Base-by-base conservation (phyloP, 495 filamentous ascomycete genomes). In the Trichoderma erinaceum region DNA sequence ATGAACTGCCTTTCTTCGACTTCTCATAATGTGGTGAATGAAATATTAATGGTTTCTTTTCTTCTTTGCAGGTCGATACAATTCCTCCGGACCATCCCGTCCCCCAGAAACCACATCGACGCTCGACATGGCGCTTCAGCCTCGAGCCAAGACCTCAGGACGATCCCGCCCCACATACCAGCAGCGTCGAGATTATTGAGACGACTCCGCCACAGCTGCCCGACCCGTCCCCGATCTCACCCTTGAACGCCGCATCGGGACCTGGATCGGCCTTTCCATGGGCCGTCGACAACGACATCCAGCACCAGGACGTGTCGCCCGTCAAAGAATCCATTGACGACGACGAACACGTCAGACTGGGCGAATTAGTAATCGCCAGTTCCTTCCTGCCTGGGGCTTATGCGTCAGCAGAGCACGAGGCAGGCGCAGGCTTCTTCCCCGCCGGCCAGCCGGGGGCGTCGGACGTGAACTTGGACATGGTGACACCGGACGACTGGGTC, bases 401-500 rank as follows among this genome's bases (percentile, higher is more conserved):
- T 32, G 27, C 25, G 25, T 27, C 56, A 61, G 56, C 56, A 15
- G 56, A 32, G 23, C 25, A 27, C 5, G 23, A 13, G 12, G 56
- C 29, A 1, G 29, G 29, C 11, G 56, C 29, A 1, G 29, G 29
- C 23, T 4, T 61, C 3, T 61, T 61, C 27, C 25, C 56, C 12
- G 23, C 56, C 27, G 56, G 56, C 56, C 56, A 61, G 13, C 35
- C 35, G 35, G n/a, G 27, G 13, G 29, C 29, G 11, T 61, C 56
- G 11, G 56, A 61, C 56, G 16, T 32, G 27, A 61, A 29, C n/a
- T 25, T 25, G 16, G 56, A 61, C n/a, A 61, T 46, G 69, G 68
- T 69, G 70, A 72, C 70, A 69, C 72, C 70, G 56, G 76, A 75
- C 66, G 70, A 79, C 64, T 78, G 78, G 76, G 72, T 75, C 35